These are phyloP conservation scores for Magnolia changhungtana DNA, from an alignment of 164 flowering plant genomes.

Conservation along the genomic window DNA sequence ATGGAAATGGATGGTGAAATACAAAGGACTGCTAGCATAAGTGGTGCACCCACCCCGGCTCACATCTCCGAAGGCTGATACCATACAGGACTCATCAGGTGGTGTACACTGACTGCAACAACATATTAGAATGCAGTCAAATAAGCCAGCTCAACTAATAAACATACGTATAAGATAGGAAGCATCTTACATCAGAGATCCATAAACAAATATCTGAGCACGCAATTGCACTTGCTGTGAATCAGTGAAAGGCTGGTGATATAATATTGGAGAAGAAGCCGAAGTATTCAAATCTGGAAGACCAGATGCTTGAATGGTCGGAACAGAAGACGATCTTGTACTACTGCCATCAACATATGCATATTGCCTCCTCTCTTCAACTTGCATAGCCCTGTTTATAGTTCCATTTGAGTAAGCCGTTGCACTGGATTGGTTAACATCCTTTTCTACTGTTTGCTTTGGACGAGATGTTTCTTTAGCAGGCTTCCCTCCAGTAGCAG, in stretches of 20 bases:
- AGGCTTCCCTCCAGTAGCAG: conserved; percentile 38
- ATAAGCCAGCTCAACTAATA: neutral
- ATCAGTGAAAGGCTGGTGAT: conserved; percentile 67
- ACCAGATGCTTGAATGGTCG: conserved; percentile 38
- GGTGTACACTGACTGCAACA: conserved; percentile 73
- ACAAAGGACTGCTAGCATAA: neutral
- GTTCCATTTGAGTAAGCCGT: conserved; percentile 30
- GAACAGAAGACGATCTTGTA: conserved; percentile 33
- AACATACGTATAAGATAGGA: neutral
- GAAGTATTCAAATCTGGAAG: conserved; percentile 68
- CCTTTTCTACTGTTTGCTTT: conserved; percentile 30
- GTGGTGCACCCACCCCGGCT: conserved; percentile 36
- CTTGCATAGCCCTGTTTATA: conserved; percentile 28
- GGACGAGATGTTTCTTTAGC: conserved; percentile 34
- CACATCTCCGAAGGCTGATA: conserved; percentile 87
- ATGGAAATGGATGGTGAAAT: neutral
- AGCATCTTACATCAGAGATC: conserved; percentile 70
- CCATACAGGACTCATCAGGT: conserved; percentile 92
- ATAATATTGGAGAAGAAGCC: conserved; percentile 36
- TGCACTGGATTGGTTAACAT: conserved; percentile 25
- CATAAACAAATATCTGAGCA: conserved; percentile 98
- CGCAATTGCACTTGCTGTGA: conserved; percentile 95
- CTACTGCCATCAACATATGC: conserved; percentile 27
- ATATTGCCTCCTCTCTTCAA: conserved; percentile 33
- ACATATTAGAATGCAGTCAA: neutral